Conservation (phyloP, 371 early-diverging fungal species). For the Circinella minor region DNA sequence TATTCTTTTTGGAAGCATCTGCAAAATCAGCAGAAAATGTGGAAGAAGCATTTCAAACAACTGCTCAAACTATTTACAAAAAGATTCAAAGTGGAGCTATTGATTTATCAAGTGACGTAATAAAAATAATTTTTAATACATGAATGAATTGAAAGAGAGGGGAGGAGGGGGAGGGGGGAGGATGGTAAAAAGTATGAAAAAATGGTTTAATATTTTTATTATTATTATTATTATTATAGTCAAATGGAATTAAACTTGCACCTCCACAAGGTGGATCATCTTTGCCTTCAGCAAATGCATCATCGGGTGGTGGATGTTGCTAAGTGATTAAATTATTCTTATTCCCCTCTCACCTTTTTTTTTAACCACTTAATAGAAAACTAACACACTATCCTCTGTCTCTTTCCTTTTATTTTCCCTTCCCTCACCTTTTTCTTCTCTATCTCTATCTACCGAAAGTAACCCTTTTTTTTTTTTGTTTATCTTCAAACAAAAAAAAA, state of each 20-base stretch:
- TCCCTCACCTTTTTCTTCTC: background rate
- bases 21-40: slow-evolving; percentile 95
- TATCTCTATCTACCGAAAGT: too few relatives aligned
- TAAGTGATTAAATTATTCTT: slow-evolving; percentile 16
- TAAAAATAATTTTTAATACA: background rate
- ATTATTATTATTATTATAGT: slow-evolving; percentile 25
- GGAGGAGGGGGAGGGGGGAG: too few relatives aligned
- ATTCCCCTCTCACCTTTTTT: too few relatives aligned
- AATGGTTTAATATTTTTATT: too few relatives aligned
- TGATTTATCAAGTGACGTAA: slow-evolving; percentile 51
- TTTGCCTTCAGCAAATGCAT: slow-evolving; percentile 48
- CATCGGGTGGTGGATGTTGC: slow-evolving; percentile 51
- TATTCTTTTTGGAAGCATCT: slow-evolving; percentile 93
- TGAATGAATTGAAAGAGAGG: background rate
- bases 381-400: too few relatives aligned
- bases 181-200: too few relatives aligned
- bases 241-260: slow-evolving; percentile 53
- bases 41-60: slow-evolving; percentile 67
- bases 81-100: slow-evolving; percentile 51
- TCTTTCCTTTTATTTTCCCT: too few relatives aligned
- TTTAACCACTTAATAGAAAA: too few relatives aligned
- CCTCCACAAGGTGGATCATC: slow-evolving; percentile 51
- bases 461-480: background rate
- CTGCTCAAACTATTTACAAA: slow-evolving; percentile 45
- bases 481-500: background rate